Evolutionary conservation across 768 basidiomycete species (phyloP).

Genomic region (Collybia sp.): DNA sequence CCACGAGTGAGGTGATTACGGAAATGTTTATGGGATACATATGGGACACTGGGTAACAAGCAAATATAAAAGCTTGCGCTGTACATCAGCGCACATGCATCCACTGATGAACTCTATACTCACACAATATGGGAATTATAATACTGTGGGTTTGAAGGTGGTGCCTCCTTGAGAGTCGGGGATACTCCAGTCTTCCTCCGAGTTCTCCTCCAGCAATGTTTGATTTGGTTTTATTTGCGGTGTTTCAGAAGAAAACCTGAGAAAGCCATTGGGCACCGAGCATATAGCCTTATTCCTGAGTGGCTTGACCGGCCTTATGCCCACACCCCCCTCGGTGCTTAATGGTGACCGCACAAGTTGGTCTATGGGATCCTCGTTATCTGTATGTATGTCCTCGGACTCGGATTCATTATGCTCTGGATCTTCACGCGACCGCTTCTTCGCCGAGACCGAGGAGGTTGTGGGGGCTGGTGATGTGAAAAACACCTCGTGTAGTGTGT

Average conservation of each 20-base stretch:
- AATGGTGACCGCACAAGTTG: slow-evolving; percentile 1
- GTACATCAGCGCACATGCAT: too few species aligned
- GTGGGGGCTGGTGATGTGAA: slow-evolving; percentile 8
- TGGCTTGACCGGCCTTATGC: slow-evolving; percentile 32
- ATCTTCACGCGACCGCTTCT: slow-evolving; percentile 29
- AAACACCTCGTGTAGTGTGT: slow-evolving; percentile 47
- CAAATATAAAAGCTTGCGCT: too few species aligned
- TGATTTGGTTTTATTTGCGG: background rate
- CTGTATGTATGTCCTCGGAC: slow-evolving; percentile 9
- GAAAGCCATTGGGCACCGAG: slow-evolving; percentile 29
- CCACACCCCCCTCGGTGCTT: background rate
- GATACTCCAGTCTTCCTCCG: slow-evolving; percentile 41
- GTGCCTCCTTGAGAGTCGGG: too few species aligned
- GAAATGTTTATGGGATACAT: too few species aligned
- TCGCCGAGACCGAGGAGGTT: slow-evolving; percentile 8
- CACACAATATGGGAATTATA: slow-evolving; percentile 1
- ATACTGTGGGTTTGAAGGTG: slow-evolving; percentile 11
- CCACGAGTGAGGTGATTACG: too few species aligned
- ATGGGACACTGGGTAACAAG: too few species aligned
- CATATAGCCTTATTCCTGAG: slow-evolving; percentile 30
- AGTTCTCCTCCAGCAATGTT: slow-evolving; percentile 7
- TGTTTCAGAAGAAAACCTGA: slow-evolving; percentile 11
- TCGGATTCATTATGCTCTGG: slow-evolving; percentile 14
- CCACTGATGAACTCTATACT: background rate
- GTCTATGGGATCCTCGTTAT: slow-evolving; percentile 11